Evolutionary conservation across 2,329 filamentous ascomycete species (phyloP).

Genomic region (Aspergillus piperis): DNA sequence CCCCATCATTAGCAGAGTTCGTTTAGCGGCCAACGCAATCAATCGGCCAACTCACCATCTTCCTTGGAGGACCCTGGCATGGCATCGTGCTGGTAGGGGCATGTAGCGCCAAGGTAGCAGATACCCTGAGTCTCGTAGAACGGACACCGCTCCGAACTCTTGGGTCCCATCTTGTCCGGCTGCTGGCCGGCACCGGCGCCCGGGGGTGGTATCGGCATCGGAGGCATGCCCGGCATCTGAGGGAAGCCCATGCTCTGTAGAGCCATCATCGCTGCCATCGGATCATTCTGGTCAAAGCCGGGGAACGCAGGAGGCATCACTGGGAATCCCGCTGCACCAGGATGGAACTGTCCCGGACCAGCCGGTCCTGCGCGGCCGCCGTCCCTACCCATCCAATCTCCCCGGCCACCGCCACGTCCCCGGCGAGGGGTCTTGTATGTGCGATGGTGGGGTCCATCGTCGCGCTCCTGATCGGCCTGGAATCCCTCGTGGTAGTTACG

Average conservation of each 20-base stretch:
- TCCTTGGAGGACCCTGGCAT: constrained; percentile 43
- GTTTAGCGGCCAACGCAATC: not conserved
- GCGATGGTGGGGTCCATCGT: constrained; percentile 48
- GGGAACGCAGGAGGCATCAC: constrained; percentile 50
- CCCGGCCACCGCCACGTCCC: constrained; percentile 45
- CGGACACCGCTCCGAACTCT: constrained; percentile 50
- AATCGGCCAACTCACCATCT: constrained; percentile 32
- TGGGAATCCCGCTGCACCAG: constrained; percentile 33
- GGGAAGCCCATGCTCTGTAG: constrained; percentile 57
- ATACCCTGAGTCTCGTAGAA: constrained; percentile 63
- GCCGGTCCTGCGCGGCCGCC: constrained; percentile 25
- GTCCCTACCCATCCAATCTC: constrained; percentile 41
- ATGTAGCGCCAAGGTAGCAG: constrained; percentile 58
- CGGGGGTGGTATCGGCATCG: constrained; percentile 39
- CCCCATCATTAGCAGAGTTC: not conserved
- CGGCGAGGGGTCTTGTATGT: constrained; percentile 50
- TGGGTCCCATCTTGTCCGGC: constrained; percentile 31
- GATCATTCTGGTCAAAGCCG: constrained; percentile 57
- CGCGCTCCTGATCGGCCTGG: constrained; percentile 46
- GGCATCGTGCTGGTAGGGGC: constrained; percentile 59
- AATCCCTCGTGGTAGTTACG: constrained; percentile 55
- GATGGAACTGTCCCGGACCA: constrained; percentile 31
- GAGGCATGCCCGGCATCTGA: constrained; percentile 50
- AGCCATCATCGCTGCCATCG: constrained; percentile 56
- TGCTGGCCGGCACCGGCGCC: constrained; percentile 29